Evolutionary conservation across 2,329 filamentous ascomycete species (phyloP), one percentile per base, ranked within the genome.

Genomic region (Colletotrichum sp.): DNA sequence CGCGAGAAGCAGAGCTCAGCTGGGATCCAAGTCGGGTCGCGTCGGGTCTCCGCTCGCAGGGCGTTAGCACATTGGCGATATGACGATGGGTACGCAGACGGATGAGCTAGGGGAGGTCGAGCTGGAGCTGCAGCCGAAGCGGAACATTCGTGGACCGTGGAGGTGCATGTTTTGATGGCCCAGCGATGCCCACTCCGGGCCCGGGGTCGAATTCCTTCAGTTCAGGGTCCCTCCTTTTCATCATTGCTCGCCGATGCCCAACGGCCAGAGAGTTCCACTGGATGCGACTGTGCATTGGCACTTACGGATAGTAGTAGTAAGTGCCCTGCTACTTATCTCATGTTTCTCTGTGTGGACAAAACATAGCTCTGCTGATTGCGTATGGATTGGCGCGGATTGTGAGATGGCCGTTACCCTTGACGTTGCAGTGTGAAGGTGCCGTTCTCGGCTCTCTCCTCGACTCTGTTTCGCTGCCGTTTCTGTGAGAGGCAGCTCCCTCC

Each of bases 181-280:
- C 66, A 60, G 52, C 21, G 30, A 60, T 28, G 38, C 65, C 70
- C 70, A 69, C 64, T 68, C 34, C 34, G n/a, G 28, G 28, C 26
- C 71, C 56, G 24, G 38, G 52, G 52, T 26, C 10, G 38, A 24
- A 61, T 52, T 52, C 67, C 60, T 71, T 66, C 68, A 75, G 72
- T 71, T 66, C 68, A 75, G 72, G 72, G 72, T 71, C 72, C 61
- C 68, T 60, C 61, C 71, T 60, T 62, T 70, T 62, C 56, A 32
- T 43, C 52, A 24, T 60, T 34, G 34, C 43, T 43, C 32, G 30
- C 66, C 52, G 43, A 68, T 26, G 66, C 30, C 65, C 58, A 62
- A 34, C 58, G 58, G 43, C 43, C 30, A 36, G 43, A 52, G 43
- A 21, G 43, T 58, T 9, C 55, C 21, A 26, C 55, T 30, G 16